These are phyloP conservation scores for Pleurotus cornucopiae DNA, from an alignment of 768 basidiomycete species.

Conservation along the genomic window DNA sequence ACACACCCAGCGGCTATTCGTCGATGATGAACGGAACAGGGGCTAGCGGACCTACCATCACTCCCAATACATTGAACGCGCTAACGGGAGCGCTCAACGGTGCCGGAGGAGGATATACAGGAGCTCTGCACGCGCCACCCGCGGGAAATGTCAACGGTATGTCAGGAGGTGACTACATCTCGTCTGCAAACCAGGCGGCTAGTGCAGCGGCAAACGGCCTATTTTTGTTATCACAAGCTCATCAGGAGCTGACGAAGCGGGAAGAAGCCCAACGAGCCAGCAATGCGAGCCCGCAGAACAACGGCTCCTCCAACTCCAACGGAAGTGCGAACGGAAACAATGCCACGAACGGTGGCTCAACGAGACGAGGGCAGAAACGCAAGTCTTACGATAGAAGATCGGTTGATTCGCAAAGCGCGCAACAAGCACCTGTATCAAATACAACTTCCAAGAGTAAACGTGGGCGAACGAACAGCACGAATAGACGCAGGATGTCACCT, in stretches of 20 bases:
- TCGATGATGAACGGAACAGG: constrained; percentile 65
- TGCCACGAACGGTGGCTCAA: constrained; percentile 20
- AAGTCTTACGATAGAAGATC: constrained; percentile 53
- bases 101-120: constrained; percentile 31
- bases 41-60: constrained; percentile 52
- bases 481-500: constrained; percentile 27
- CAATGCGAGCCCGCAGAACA: constrained; percentile 18
- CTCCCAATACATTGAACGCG: constrained; percentile 72
- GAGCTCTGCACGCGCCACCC: constrained; percentile 37
- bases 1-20: constrained; percentile 78
- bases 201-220: constrained; percentile 84
- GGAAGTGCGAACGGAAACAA: constrained; percentile 28
- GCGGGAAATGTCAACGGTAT: constrained; percentile 38
- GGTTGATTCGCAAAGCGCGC: constrained; percentile 15
- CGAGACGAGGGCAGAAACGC: constrained; percentile 65
- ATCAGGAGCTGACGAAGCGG: constrained; percentile 94
- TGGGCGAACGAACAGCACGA: constrained; percentile 27
- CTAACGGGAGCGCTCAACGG: constrained; percentile 75
- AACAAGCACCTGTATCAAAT: constrained; percentile 19
- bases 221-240: constrained; percentile 90
- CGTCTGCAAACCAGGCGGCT: constrained; percentile 53
- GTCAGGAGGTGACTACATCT: constrained; percentile 23
- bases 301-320: constrained; percentile 11
- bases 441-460: constrained; percentile 32
- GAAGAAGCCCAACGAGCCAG: constrained; percentile 75